phyloP scores from a whole-genome alignment of 805 yeast genomes.

The Dipodascus albidus region DNA sequence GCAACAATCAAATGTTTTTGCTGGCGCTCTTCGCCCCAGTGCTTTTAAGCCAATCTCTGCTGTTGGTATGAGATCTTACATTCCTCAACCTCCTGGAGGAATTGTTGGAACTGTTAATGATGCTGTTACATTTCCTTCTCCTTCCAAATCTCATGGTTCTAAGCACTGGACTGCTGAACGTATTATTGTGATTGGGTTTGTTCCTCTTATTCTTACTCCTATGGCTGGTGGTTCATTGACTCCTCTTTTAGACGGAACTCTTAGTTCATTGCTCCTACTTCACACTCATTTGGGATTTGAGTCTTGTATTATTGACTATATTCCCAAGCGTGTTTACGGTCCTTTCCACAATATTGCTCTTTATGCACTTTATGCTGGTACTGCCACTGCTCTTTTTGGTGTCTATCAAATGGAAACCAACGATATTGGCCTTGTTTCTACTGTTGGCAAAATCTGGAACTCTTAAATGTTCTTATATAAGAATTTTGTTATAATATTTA shows the following conservation, averaged over 20 bases:
- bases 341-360: conserved; percentile 58
- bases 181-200: conserved; percentile 50
- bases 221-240: conserved; percentile 61
- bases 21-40: conserved; percentile 1
- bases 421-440: conserved; percentile 64
- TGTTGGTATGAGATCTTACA: conserved; percentile 12
- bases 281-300: conserved; percentile 84
- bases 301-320: conserved; percentile 86
- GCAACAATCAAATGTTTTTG: neutral
- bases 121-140: conserved; percentile 57
- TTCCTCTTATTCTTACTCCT: conserved; percentile 71
- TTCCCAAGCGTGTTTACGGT: conserved; percentile 80
- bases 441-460: conserved; percentile 53
- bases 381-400: conserved; percentile 64
- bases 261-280: conserved; percentile 53
- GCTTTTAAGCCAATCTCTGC: neutral
- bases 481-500: conserved; percentile 1
- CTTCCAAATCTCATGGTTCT: conserved; percentile 64
- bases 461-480: conserved; percentile 23
- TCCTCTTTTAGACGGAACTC: conserved; percentile 60
- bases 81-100: conserved; percentile 81
- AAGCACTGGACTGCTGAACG: conserved; percentile 92
- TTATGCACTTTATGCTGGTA: conserved; percentile 59
- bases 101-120: conserved; percentile 92
- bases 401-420: conserved; percentile 65